Evolutionary conservation across 805 yeast genomes (phyloP), one percentile per base, ranked within the genome.

Genomic region (Metschnikowia dekortorum): DNA sequence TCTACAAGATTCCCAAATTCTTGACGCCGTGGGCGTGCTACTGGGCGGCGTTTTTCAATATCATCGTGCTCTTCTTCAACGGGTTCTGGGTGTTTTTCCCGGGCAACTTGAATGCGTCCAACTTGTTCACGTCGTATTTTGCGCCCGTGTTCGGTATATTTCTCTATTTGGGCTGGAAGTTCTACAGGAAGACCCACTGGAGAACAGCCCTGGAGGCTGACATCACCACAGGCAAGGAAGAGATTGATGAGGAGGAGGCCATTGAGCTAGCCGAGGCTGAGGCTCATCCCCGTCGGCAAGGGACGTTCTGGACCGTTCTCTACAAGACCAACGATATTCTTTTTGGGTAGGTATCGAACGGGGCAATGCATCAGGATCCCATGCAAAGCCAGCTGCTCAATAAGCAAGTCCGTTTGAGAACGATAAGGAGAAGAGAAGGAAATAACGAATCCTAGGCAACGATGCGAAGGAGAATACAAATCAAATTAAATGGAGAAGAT

Each of bases 191-290:
- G 48, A 76, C 82, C 14, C 73, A 71, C 46, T 69, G 76, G 63
- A 70, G 69, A 49, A 62, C 68, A 4, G 74, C 80, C 5, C 58
- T 59, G 37, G 80, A 79, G 5, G 80, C 80, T 4, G 88, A 84
- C 62, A 66, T 84, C 37, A 59, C 68, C 11, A 67, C 78, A 3
- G 87, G 84, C 1, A 63, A 81, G 44, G 72, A 67, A 28, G 87
- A 82, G 58, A 74, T 84, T 40, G 85, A 82, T 56, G 79, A 73
- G 22, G 86, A 84, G 61, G 87, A 84, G 53, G 64, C 55, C n/a
- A 47, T 57, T 13, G 71, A 64, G 44, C 55, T 49, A 30, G 66
- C 59, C 18, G 53, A 48, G 30, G 48, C 52, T 22, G 66, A 56
- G 14, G 54, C 53, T 22, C 44, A 39, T 26, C 64, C 65, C 13